Evolutionary conservation across 495 filamentous ascomycete species (phyloP).

Genomic region (Talaromyces liani): DNA sequence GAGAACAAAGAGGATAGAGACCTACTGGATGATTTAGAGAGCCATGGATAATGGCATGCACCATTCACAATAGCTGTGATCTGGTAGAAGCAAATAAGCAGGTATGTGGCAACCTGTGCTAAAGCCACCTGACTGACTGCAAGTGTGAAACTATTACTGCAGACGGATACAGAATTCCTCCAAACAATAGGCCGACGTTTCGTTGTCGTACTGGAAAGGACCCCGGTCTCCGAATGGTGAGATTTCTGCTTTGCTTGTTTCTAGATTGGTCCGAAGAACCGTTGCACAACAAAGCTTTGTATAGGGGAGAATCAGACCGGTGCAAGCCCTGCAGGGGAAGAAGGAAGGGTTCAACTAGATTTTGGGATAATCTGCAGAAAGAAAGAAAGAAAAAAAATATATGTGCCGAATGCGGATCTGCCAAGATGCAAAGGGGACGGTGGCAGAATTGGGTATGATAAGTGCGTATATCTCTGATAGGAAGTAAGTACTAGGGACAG

Average conservation of each 20-base stretch:
- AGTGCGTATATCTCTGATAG: neutral
- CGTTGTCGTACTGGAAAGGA: neutral
- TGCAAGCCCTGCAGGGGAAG: neutral
- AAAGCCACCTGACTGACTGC: neutral
- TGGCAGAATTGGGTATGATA: neutral
- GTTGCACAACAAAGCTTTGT: neutral
- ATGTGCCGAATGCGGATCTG: neutral
- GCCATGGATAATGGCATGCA: neutral
- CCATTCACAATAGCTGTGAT: constrained; percentile 1
- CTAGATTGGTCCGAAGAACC: neutral
- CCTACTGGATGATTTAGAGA: constrained; percentile 4
- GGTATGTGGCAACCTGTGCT: neutral
- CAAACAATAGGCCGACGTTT: neutral
- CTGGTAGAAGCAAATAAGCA: neutral
- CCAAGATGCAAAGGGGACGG: neutral
- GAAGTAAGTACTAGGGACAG: neutral
- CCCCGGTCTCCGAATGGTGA: neutral
- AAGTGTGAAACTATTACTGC: constrained; percentile 2
- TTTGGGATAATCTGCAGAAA: neutral
- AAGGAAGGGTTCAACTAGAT: neutral
- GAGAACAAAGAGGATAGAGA: neutral
- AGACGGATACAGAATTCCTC: constrained; percentile 1
- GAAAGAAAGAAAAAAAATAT: neutral
- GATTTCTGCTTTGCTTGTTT: constrained; percentile 3
- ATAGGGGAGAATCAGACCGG: neutral